Base-by-base conservation (phyloP, 2,329 filamentous ascomycete genomes). In the Eutypa lata region DNA sequence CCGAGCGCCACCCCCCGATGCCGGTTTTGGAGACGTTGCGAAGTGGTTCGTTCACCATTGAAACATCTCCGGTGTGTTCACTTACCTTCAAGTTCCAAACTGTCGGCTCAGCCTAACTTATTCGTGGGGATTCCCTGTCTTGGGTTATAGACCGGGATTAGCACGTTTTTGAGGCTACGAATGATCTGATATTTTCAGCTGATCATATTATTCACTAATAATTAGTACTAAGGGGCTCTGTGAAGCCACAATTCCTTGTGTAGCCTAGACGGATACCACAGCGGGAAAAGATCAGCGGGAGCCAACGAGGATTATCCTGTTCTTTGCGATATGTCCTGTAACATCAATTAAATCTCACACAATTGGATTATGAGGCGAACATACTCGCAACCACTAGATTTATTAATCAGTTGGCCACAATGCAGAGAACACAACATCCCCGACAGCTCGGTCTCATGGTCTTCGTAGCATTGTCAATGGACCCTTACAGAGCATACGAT, bases 401-500 rank as follows among this genome's bases (percentile, higher is more conserved):
- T 21, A 26, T n/a, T 26, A 6, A 14, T 28, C 22, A 13, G 42
- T 45, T 28, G 22, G 42, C 42, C 22, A 45, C 13, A 19, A 26
- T 16, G 42, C 22, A 24, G 42, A 28, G 22, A 18, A 45, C 21
- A 45, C 19, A 24, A 22, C 38, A 18, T 19, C n/a, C 19, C 38
- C 38, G 11, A 14, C 38, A 18, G 10, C 19, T 13, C 38, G 38
- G 19, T 22, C 18, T 13, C 14, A 42, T 22, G 38, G 38, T 42
- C 38, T 13, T 42, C 38, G 3, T n/a, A 24, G 22, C 40, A 19
- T 45, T 13, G 13, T 24, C 13, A 2, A n/a, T 45, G 42, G 42
- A 42, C 19, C 38, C 38, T 18, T 42, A 42, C 38, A 42, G 38
- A 55, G 53, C 54, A n/a, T n/a, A 58, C 55, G 56, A 57, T 53